These are phyloP conservation scores for Clarireedia monteithiana DNA, from an alignment of 2,329 filamentous ascomycete genomes.

Conservation along the genomic window DNA sequence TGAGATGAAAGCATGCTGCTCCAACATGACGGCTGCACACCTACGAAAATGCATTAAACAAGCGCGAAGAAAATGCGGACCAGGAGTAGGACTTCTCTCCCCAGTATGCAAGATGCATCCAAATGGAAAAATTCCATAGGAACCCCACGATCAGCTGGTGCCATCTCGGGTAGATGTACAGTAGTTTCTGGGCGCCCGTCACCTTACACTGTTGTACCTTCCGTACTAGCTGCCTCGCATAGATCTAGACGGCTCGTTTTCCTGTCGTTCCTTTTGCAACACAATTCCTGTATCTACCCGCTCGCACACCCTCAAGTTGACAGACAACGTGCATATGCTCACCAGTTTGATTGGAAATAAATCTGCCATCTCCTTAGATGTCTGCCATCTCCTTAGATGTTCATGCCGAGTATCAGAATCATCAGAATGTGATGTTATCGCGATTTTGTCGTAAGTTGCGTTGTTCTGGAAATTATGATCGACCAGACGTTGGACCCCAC, in stretches of 20 bases:
- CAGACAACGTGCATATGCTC: neutral
- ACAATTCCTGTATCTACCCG: slow-evolving; percentile 5
- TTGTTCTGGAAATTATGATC: too few relatives aligned
- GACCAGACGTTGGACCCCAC: neutral
- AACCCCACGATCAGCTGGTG: slow-evolving; percentile 7
- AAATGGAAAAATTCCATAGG: neutral
- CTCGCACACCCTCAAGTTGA: neutral
- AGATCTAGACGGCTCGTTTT: slow-evolving; percentile 4
- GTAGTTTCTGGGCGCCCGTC: neutral
- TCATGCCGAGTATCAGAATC: neutral
- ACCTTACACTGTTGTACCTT: neutral
- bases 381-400: too few relatives aligned
- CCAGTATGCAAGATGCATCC: neutral
- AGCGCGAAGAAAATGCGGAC: slow-evolving; percentile 5
- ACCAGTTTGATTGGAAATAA: neutral
- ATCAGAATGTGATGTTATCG: neutral
- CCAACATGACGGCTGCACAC: neutral
- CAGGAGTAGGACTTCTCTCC: neutral
- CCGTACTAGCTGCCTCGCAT: neutral
- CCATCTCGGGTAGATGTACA: slow-evolving; percentile 7
- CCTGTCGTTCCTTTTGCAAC: neutral
- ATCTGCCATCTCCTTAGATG: neutral
- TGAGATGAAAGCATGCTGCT: neutral
- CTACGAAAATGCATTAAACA: slow-evolving; percentile 6
- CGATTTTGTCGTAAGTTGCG: neutral